Percentiles rank a stretch among this genome's conserved stretches.
These are phyloP conservation scores for Carpinus fangiana DNA, from an alignment of 306 rosid genomes.

Conservation along the genomic window DNA sequence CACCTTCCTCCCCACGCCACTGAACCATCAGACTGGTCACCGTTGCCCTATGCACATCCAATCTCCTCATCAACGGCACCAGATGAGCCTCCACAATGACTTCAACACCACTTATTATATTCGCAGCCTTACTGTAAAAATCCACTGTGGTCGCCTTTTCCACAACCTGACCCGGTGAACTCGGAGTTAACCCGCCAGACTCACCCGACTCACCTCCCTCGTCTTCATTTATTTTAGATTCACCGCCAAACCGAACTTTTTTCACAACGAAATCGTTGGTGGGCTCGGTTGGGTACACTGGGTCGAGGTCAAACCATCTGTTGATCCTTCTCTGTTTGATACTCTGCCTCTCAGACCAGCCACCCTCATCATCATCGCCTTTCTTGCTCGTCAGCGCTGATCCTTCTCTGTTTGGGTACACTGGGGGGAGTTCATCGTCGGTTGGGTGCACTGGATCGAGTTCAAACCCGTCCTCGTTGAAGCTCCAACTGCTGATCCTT, in stretches of 20 bases:
- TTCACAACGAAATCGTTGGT: too few relatives aligned
- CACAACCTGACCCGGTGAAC: too few relatives aligned
- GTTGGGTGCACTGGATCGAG: conserved; percentile 54
- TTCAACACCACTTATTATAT: neutral
- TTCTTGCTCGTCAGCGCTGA: too few relatives aligned
- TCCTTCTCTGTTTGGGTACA: too few relatives aligned
- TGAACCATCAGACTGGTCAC: conserved; percentile 20
- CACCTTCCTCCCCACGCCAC: neutral
- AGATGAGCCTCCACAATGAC: conserved; percentile 14
- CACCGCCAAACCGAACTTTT: conserved; percentile 5
- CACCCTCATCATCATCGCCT: too few relatives aligned
- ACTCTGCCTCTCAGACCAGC: too few relatives aligned
- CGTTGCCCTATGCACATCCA: conserved; percentile 33
- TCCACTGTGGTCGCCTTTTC: too few relatives aligned
- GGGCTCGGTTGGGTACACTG: neutral
- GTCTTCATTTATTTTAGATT: conserved; percentile 19
- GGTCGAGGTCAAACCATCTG: too few relatives aligned
- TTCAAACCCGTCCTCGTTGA: conserved; percentile 59
- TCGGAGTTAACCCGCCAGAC: conserved; percentile 8
- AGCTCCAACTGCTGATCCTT: conserved; percentile 71
- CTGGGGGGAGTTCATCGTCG: too few relatives aligned
- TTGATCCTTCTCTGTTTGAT: too few relatives aligned
- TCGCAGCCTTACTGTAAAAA: too few relatives aligned
- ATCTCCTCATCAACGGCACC: conserved; percentile 23
- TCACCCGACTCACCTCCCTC: too few relatives aligned